Evolutionary conservation across 805 yeast genomes (phyloP), one percentile per base, ranked within the genome.

Genomic region (Candida ulmi): DNA sequence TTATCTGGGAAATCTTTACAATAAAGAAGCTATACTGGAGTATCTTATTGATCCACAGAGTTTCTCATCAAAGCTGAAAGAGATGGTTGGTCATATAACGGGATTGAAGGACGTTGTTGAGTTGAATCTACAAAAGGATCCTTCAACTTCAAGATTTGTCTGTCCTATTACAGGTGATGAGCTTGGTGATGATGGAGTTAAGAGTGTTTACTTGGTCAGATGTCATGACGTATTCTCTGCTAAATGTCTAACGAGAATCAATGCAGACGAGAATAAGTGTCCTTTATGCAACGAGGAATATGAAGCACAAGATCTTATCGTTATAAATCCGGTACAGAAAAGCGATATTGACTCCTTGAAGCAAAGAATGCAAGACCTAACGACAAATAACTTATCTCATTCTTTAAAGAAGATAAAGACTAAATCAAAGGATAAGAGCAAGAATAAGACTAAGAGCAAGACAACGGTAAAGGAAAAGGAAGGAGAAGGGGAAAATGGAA

Each of bases 21-120:
- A 80, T 46, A 84, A 83, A 44, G 84, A 78, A 41, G 60, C 78
- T 23, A 55, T 84, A 0, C 51, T 88, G 7, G 81, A 81, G 49
- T 67, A 71, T 54, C 54, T 88, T 5, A 46, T 83, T 3, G 61
- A 65, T 11, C 55, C 56, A 29, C 62, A 60, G 18, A 50, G 50
- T 25, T 48, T 58, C 36, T 41, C 46, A 30, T 49, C 40, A 15
- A 52, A 46, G 23, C 66, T 55, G 40, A 50, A 44, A 19, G 38
- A 41, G 5, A 38, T 57, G 27, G 53, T 60, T 8, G 38, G 48
- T 3, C 71, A 71, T 46, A 62, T 76, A 15, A 56, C 43, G 17
- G 51, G 58, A 5, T 30, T 69, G 7, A 65, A 68, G 32, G 80
- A 76, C 48, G 57, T 76, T 2, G 71, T 72, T 3, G 70, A 65